phyloP scores from a whole-genome alignment of 257 asterid genomes.

The Solanum paucissectum region DNA sequence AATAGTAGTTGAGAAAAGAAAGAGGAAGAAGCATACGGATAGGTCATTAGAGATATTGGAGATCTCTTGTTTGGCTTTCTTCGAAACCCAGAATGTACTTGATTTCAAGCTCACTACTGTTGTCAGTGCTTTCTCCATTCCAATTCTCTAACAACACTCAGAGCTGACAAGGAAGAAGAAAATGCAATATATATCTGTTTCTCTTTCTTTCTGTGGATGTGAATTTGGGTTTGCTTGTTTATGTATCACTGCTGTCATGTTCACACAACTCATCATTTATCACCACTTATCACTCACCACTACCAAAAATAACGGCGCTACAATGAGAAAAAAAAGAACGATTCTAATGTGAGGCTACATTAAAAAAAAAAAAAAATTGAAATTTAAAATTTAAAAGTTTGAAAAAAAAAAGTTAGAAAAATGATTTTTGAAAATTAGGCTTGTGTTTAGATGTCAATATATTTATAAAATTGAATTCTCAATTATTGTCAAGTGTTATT shows the following conservation, averaged over 20 bases:
- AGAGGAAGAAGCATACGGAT: constrained; percentile 30
- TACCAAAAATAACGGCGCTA: constrained; percentile 28
- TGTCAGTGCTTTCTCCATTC: constrained; percentile 79
- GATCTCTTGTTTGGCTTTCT: constrained; percentile 93
- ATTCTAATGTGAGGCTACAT: not conserved
- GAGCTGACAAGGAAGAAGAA: not conserved
- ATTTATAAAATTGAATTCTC: not conserved
- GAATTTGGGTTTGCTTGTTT: not conserved
- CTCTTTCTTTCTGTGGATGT: not conserved
- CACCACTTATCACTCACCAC: not conserved
- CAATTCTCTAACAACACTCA: not conserved
- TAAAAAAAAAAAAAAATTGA: not conserved
- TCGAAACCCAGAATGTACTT: constrained; percentile 81
- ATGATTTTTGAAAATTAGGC: not conserved
- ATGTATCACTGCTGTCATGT: not conserved
- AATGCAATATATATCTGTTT: not conserved
- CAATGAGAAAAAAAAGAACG: not conserved
- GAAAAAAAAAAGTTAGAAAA: too few relatives aligned
- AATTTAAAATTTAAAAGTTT: not conserved
- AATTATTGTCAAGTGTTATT: not conserved
- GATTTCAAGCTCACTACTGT: constrained; percentile 83
- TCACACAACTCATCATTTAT: constrained; percentile 30
- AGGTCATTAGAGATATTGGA: constrained; percentile 79
- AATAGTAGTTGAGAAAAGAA: not conserved
- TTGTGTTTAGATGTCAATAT: too few relatives aligned